Percentiles rank a stretch among this genome's conserved stretches.
phyloP scores from a whole-genome alignment of 257 asterid species.

The Craterostigma plantagineum region DNA sequence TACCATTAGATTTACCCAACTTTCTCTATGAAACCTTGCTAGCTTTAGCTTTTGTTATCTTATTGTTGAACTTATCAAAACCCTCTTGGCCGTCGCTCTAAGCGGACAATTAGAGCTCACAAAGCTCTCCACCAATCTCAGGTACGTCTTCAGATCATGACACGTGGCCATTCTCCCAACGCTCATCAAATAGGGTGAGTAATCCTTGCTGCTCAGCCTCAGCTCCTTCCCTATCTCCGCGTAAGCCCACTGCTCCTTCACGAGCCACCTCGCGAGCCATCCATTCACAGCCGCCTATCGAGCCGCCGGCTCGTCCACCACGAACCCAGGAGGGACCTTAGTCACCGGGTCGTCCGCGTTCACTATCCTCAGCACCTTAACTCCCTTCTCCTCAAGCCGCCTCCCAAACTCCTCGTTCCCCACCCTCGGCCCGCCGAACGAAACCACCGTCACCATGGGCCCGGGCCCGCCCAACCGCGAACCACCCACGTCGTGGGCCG shows the following conservation, averaged over 20 bases:
- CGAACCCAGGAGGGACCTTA: constrained; percentile 72
- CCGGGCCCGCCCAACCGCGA: constrained; percentile 13
- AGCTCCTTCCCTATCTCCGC: constrained; percentile 82
- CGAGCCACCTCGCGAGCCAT: not conserved
- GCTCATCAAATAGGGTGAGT: constrained; percentile 27
- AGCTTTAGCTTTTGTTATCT: no score
- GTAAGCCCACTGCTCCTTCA: constrained; percentile 47
- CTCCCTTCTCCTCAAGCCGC: constrained; percentile 40
- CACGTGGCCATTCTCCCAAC: constrained; percentile 40
- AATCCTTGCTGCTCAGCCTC: constrained; percentile 43
- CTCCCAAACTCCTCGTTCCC: constrained; percentile 48
- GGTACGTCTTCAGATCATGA: constrained; percentile 74
- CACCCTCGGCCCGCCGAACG: constrained; percentile 81
- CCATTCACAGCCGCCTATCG: not conserved
- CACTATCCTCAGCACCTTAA: constrained; percentile 52
- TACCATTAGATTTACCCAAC: no score
- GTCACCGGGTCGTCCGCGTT: constrained; percentile 66
- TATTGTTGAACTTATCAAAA: constrained; percentile 5
- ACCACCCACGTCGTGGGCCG: constrained; percentile 62
- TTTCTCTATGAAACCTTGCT: no score
- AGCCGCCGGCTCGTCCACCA: constrained; percentile 16
- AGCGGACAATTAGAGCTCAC: constrained; percentile 52
- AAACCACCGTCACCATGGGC: constrained; percentile 63
- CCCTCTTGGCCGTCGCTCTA: constrained; percentile 43
- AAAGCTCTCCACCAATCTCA: constrained; percentile 43